Evolutionary conservation across 371 early-diverging fungal genomes (phyloP), one percentile per base, ranked within the genome.

Genomic region (Thermomucor indicae-seudaticae): DNA sequence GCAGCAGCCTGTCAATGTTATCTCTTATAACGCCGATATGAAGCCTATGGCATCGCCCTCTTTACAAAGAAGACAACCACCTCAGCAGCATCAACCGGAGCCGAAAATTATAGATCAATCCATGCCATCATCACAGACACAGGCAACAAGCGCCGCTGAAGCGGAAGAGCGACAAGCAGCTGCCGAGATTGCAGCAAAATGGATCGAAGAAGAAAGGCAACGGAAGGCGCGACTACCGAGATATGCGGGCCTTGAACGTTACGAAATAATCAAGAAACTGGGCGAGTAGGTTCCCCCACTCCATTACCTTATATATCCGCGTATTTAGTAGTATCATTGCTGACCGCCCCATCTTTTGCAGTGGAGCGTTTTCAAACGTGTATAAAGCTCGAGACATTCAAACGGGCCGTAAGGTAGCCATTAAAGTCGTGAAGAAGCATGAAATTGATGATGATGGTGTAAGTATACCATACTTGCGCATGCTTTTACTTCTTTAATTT

Each of bases 331-430:
- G 8, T 49, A 17, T 31, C 23, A 30, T 19, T 47, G 22, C 14
- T 38, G 17, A 46, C 53, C 19, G 14, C 28, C 11, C 38, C 19
- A 27, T 32, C 14, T 27, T 51, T 43, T 54, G 42, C 56, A 42
- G 87, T 58, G 92, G 92, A 43, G 92, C 91, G 12, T 92, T 91
- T 67, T 88, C 90, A 43, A 83, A 79, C 51, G 92, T 92, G 0
- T 91, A 86, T 70, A 75, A 80, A 49, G 91, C 87, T 4, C 64
- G 76, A 24, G 77, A 86, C 51, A 63, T 55, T 10, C 62, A 62
- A 40, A 75, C 75, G 4, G 71, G 78, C 19, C 62, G 78, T 22
- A 64, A 78, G 39, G 91, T 93, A 4, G 92, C 92, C 6, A 80
- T 93, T 60, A 93, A 93, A 66, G 83, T 89, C 4, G 85, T 92